phyloP scores from a whole-genome alignment of 2,329 filamentous ascomycete species.

The Zymoseptoria passerinii region DNA sequence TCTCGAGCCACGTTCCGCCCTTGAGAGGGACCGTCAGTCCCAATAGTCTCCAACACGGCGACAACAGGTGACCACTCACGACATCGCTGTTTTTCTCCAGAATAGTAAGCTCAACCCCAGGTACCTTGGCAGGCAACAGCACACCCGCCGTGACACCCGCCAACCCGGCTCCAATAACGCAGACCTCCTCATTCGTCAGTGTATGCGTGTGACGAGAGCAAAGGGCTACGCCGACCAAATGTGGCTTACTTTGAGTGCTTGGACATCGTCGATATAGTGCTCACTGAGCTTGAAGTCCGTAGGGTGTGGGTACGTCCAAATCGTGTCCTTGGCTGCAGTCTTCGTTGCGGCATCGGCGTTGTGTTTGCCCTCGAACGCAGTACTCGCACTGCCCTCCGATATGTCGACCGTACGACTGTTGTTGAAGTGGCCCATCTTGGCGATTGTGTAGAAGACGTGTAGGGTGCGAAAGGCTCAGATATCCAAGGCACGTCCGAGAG shows the following conservation, averaged over 20 bases:
- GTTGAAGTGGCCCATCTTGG: constrained; percentile 9
- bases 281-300: constrained; percentile 25
- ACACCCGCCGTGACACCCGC: constrained; percentile 57
- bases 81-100: constrained; percentile 62
- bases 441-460: neutral
- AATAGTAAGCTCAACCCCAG: constrained; percentile 56
- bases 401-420: neutral
- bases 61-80: constrained; percentile 37
- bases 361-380: neutral
- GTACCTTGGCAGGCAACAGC: constrained; percentile 60
- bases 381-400: neutral
- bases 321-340: constrained; percentile 6
- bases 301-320: constrained; percentile 22
- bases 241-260: constrained; percentile 16
- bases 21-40: constrained; percentile 12
- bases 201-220: neutral
- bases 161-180: constrained; percentile 56
- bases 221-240: neutral
- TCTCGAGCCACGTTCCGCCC: constrained; percentile 40
- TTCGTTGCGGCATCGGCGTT: constrained; percentile 1
- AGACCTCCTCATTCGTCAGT: neutral
- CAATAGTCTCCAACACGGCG: constrained; percentile 4
- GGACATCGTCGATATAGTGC: constrained; percentile 23
- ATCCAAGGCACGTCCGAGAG: neutral
- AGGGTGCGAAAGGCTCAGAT: neutral